Evolutionary conservation across 192 early-diverging fungal species (phyloP).

Genomic region (Funneliformis geosporum): DNA sequence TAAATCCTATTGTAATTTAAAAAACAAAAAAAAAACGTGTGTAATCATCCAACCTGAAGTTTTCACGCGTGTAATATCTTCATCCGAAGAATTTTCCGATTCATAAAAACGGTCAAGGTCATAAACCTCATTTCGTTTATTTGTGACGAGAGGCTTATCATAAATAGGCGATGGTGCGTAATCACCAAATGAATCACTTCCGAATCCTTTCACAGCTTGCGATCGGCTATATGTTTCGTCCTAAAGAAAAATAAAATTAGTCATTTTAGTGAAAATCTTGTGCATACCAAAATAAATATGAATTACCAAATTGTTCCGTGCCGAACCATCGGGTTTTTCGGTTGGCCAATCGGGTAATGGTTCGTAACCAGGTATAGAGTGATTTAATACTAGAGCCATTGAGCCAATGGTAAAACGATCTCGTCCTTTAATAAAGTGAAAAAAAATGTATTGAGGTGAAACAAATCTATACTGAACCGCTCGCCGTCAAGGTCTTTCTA

Average conservation of each 20-base stretch:
- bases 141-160: constrained; percentile 23
- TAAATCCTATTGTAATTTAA: not conserved
- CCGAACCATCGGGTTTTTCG: constrained; percentile 52
- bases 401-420: constrained; percentile 65
- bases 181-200: constrained; percentile 44
- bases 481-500: not conserved
- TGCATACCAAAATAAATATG: constrained; percentile 35
- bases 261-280: not conserved
- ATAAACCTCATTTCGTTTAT: constrained; percentile 39
- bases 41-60: not conserved
- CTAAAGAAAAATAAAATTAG: constrained; percentile 20
- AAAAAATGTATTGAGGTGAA: not conserved
- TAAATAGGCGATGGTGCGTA: constrained; percentile 13
- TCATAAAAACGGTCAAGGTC: constrained; percentile 49
- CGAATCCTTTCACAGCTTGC: constrained; percentile 39
- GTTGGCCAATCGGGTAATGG: constrained; percentile 80
- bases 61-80: constrained; percentile 25
- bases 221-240: constrained; percentile 17
- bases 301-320: constrained; percentile 56
- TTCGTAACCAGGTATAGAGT: constrained; percentile 67
- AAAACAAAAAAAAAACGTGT: not conserved
- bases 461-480: not conserved
- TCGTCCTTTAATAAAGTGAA: constrained; percentile 36
- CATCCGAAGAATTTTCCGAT: constrained; percentile 35
- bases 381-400: constrained; percentile 63